Evolutionary conservation across 2,329 filamentous ascomycete species (phyloP), one percentile per base, ranked within the genome.

Genomic region (Rutstroemia sp.): DNA sequence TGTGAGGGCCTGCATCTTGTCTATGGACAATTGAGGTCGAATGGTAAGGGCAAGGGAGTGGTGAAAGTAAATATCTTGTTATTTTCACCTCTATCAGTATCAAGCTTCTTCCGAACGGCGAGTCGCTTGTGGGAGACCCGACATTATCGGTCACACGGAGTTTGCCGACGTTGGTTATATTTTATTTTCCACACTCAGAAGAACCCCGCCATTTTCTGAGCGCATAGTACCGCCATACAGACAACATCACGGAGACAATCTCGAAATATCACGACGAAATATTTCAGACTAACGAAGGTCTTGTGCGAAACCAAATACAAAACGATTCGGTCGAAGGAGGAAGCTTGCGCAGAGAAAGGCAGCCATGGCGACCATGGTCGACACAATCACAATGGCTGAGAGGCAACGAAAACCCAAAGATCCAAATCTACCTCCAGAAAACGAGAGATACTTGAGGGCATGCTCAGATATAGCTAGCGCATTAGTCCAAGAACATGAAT

Each of bases 401-500:
- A 76, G 77, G 64, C 69, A 69, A 62, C 78, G 78, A 59, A 70
- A 80, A 30, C 79, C 84, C 65, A 94, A 89, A 72, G 87, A 79
- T 51, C 25, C 82, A 66, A 89, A 92, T 65, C 79, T 96, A 12
- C 82, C 90, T 2, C 89, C 94, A 25, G 94, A 99, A 73, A 96
- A 92, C 73, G 94, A 99, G 75, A 86, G 94, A 52, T 96, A 89
- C 71, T 82, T 97, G 72, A 84, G 91, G 71, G 94, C 91, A 65
- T 99, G 95, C 73, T 92, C 92, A 60, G 95, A 99, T 66, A 92
- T 99, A 67, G 92, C 92, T 52, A 95, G 89, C 69, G 88, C 87
- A 54, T 81, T 99, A 48, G 96, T 99, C 65, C 90, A 96, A 69
- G 92, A 97, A 68, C 90, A 95, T 70, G 92, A 97, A 72, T 80